Percentiles rank a stretch among this genome's conserved stretches.
phyloP scores from a whole-genome alignment of 768 basidiomycete genomes.

The Russula earlei region DNA sequence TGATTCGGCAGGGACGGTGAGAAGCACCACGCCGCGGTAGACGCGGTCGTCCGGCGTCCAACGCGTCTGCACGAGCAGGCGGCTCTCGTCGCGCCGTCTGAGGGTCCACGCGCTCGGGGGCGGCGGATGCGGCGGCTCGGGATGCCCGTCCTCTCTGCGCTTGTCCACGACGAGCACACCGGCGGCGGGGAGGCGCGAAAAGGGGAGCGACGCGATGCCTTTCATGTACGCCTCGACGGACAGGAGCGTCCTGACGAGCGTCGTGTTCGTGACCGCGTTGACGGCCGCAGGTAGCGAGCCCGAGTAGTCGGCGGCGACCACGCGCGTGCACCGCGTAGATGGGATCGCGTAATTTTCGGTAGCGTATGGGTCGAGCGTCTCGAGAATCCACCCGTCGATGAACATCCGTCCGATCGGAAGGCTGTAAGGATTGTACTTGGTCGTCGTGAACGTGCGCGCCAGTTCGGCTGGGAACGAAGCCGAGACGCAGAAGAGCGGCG shows the following conservation, averaged over 20 bases:
- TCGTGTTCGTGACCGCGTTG: slow-evolving; percentile 77
- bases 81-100: slow-evolving; percentile 46
- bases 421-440: slow-evolving; percentile 66
- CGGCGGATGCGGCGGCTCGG: slow-evolving; percentile 19
- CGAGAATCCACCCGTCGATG: slow-evolving; percentile 91
- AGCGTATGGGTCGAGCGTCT: slow-evolving; percentile 93
- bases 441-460: slow-evolving; percentile 40
- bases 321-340: slow-evolving; percentile 77
- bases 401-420: slow-evolving; percentile 75
- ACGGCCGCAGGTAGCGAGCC: slow-evolving; percentile 78
- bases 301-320: slow-evolving; percentile 79
- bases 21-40: slow-evolving; percentile 43
- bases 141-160: slow-evolving; percentile 35
- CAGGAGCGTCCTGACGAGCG: slow-evolving; percentile 61
- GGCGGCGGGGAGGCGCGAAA: slow-evolving; percentile 57
- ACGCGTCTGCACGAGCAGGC: slow-evolving; percentile 45
- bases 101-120: slow-evolving; percentile 43
- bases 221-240: slow-evolving; percentile 70
- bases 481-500: slow-evolving; percentile 73
- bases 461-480: slow-evolving; percentile 73
- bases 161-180: slow-evolving; percentile 51
- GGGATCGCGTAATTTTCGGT: slow-evolving; percentile 92
- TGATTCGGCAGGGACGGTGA: slow-evolving; percentile 27
- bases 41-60: slow-evolving; percentile 42
- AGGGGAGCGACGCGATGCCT: slow-evolving; percentile 51